Percentiles rank a stretch among this genome's conserved stretches.
Conservation (phyloP, 2,329 filamentous ascomycete genomes). For the Fusarium devonianum region DNA sequence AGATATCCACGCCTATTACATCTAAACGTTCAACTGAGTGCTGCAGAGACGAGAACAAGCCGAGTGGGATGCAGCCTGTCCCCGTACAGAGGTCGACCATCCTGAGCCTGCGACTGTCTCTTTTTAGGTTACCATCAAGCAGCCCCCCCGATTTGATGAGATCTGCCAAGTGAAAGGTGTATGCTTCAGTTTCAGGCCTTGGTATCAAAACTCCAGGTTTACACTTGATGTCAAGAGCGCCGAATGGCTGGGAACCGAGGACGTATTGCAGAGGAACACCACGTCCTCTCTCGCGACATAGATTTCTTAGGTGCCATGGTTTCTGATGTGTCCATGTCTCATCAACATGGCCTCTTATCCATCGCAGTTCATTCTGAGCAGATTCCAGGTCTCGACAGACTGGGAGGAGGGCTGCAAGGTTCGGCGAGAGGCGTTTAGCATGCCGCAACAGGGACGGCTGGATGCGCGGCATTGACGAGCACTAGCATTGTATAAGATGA, state of each 20-base stretch:
- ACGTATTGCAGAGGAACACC: conserved; percentile 90
- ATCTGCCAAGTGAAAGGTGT: conserved; percentile 63
- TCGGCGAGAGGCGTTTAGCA: conserved; percentile 61
- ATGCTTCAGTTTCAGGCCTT: conserved; percentile 77
- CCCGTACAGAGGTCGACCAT: conserved; percentile 91
- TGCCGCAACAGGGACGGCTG: conserved; percentile 62
- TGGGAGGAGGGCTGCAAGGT: conserved; percentile 67
- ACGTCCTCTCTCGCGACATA: conserved; percentile 59
- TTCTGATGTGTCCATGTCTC: conserved; percentile 26
- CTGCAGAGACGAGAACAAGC: conserved; percentile 70
- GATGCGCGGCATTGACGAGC: conserved; percentile 66
- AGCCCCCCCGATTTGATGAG: conserved; percentile 46
- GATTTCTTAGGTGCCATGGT: conserved; percentile 43
- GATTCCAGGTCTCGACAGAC: conserved; percentile 69
- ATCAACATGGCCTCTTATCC: conserved; percentile 70
- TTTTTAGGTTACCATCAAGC: conserved; percentile 13
- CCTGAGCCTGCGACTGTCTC: conserved; percentile 51
- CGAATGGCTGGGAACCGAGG: conserved; percentile 88
- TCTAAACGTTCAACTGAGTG: conserved; percentile 51
- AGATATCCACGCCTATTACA: conserved; percentile 78
- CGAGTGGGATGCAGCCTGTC: conserved; percentile 86
- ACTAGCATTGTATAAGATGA: conserved; percentile 21
- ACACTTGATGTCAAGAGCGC: conserved; percentile 79
- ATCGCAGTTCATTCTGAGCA: conserved; percentile 73
- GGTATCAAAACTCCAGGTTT: conserved; percentile 84